Conservation (phyloP, 2,329 filamentous ascomycete genomes). For the Pseudogymnoascus sp. region DNA sequence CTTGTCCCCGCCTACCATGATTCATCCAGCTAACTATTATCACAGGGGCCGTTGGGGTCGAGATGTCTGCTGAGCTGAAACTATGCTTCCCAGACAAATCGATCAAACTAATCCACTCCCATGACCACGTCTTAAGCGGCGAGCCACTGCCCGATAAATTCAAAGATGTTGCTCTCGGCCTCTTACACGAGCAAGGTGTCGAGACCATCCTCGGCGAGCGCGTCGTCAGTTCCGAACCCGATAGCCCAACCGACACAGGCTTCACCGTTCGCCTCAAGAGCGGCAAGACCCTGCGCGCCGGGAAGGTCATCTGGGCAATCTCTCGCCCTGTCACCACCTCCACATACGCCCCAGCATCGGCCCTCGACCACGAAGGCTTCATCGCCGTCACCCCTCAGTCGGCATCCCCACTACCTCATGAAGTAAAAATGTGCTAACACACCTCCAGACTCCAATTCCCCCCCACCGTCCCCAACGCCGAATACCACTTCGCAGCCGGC, state of each 20-base stretch:
- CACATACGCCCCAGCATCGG: constrained; percentile 50
- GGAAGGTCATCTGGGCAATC: constrained; percentile 63
- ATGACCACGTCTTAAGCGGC: constrained; percentile 61
- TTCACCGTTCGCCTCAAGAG: constrained; percentile 46
- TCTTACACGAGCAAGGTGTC: constrained; percentile 57
- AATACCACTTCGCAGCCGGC: constrained; percentile 60
- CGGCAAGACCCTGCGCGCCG: constrained; percentile 51
- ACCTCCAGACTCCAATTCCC: constrained; percentile 47
- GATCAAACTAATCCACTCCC: constrained; percentile 70
- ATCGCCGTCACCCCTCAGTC: constrained; percentile 55
- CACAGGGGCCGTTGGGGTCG: constrained; percentile 66
- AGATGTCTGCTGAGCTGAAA: constrained; percentile 76
- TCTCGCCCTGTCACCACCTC: constrained; percentile 57
- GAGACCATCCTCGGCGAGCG: constrained; percentile 57
- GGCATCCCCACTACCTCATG: constrained; percentile 20
- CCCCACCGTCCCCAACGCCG: constrained; percentile 46
- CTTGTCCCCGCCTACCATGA: not conserved
- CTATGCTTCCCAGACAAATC: constrained; percentile 53
- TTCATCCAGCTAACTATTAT: not conserved
- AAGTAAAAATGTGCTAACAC: constrained; percentile 8
- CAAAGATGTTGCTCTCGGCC: constrained; percentile 52
- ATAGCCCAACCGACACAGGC: constrained; percentile 37
- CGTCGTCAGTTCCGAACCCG: constrained; percentile 41
- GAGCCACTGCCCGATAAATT: constrained; percentile 66
- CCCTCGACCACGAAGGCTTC: constrained; percentile 57